Evolutionary conservation across 345 rosid species (phyloP).

Genomic region (Abelmoschus esculentus): DNA sequence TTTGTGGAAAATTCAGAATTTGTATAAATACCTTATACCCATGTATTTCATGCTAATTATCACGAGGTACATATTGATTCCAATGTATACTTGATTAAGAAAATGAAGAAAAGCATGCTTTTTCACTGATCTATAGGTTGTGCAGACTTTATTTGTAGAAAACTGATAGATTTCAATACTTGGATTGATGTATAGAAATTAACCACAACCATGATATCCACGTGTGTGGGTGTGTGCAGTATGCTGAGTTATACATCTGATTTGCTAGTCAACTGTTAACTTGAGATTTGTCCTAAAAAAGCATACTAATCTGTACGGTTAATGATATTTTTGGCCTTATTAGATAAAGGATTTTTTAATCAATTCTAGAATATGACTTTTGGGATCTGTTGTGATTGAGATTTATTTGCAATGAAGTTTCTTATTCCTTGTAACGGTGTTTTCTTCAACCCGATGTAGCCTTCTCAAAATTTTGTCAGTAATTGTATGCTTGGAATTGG

Average conservation of each 20-base stretch:
- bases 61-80: too few relatives aligned
- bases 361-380: slow-evolving; percentile 6
- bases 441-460: slow-evolving; percentile 5
- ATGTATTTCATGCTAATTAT: too few relatives aligned
- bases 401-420: neutral
- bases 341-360: neutral
- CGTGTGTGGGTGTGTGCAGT: too few relatives aligned
- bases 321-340: neutral
- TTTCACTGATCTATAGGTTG: slow-evolving; percentile 4
- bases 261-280: neutral
- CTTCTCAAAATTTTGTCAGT: neutral
- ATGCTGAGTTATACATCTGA: neutral
- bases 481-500: neutral
- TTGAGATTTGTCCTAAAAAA: too few relatives aligned
- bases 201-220: too few relatives aligned
- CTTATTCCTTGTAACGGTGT: slow-evolving; percentile 1
- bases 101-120: neutral
- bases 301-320: neutral
- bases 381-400: slow-evolving; percentile 1
- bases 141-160: neutral
- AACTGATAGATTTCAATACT: too few relatives aligned
- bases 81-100: neutral
- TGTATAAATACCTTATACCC: neutral
- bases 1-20: neutral
- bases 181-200: too few relatives aligned